Evolutionary conservation across 1,139 yeast genomes (phyloP), one percentile per base, ranked within the genome.

Genomic region (Yamadazyma songkhlaensis): DNA sequence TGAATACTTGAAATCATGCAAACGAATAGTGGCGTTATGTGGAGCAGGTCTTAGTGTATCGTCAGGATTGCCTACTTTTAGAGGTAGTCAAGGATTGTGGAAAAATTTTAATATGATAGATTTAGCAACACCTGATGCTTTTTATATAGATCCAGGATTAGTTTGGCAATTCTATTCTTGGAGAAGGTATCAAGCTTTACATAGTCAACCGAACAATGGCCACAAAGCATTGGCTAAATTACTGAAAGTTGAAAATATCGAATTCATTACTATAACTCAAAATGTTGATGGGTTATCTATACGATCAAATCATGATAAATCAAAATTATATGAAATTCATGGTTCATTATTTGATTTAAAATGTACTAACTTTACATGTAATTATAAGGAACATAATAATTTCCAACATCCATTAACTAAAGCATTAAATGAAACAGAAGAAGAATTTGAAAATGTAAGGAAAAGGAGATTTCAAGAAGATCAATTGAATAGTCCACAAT

Each of bases 121-220:
- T 50, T 65, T 88, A 37, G 95, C 95, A 6, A 88, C 96, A 0
- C 95, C 95, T 1, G 96, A 88, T 54, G 95, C 96, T 4, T 88
- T 88, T 54, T 77, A 80, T 42, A 68, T 72, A 13, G 90, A 87
- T 53, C 96, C 96, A 0, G 86, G 87, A 0, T 66, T 87, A 17
- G 96, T 88, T 3, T 88, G 96, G 96, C 92, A 85, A 53, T 88
- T 84, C 51, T 87, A 88, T 56, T 72, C 89, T 6, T 77, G 80
- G 60, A 64, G 95, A 43, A 58, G 96, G 36, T 71, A 66, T 38
- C 67, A 67, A 31, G 90, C 95, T 0, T 61, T 86, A 37, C 59
- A 61, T 34, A 89, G 92, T 1, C 59, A 57, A 32, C 96, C 96
- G 1, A 87, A 87, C 49, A 57, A 54, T 12, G 96, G 92, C 0